phyloP scores from a whole-genome alignment of 2,329 filamentous ascomycete genomes.

The Mariannaea elegans region DNA sequence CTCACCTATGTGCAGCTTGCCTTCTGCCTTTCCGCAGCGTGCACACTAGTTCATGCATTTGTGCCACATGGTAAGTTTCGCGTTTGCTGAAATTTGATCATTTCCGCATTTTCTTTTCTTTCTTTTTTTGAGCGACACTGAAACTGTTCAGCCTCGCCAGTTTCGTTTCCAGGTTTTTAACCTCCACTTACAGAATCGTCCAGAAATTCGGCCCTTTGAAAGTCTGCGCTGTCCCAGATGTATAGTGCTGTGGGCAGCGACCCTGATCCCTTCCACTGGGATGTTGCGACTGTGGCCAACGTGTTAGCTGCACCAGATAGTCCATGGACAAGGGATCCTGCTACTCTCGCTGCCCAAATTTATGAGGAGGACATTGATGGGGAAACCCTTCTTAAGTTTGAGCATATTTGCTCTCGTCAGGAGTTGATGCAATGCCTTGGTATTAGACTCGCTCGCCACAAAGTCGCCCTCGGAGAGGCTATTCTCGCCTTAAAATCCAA shows the following conservation, averaged over 20 bases:
- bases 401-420: slow-evolving; percentile 59
- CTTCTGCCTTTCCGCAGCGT: no score
- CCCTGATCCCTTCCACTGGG: slow-evolving; percentile 85
- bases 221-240: slow-evolving; percentile 34
- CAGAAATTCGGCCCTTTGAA: slow-evolving; percentile 7
- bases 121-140: background rate
- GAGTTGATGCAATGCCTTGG: slow-evolving; percentile 63
- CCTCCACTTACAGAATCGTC: background rate
- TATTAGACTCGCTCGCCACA: slow-evolving; percentile 66
- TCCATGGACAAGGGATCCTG: slow-evolving; percentile 60
- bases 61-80: no score
- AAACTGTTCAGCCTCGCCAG: background rate
- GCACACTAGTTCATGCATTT: no score
- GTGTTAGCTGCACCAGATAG: slow-evolving; percentile 68
- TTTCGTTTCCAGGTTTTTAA: background rate
- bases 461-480: slow-evolving; percentile 64
- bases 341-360: slow-evolving; percentile 62
- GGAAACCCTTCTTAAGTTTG: slow-evolving; percentile 66
- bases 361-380: slow-evolving; percentile 73
- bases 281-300: slow-evolving; percentile 70
- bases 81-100: no score
- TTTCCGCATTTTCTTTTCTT: background rate
- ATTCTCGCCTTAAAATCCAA: slow-evolving; percentile 63
- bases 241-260: slow-evolving; percentile 55
- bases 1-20: no score